These are phyloP conservation scores for Pleurotus tuber-regium DNA, from an alignment of 768 basidiomycete genomes.

Conservation along the genomic window DNA sequence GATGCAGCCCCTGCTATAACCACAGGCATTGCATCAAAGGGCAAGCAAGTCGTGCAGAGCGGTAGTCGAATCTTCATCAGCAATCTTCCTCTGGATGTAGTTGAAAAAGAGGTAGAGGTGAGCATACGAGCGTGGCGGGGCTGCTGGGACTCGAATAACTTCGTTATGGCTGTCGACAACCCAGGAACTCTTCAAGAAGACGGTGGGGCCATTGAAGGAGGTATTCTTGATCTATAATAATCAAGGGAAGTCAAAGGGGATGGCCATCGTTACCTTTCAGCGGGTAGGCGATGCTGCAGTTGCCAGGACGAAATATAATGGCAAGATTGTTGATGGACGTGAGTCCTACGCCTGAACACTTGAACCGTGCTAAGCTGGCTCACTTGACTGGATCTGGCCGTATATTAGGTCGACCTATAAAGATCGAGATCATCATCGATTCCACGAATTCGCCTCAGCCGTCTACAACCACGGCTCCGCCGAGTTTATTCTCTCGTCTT, in stretches of 20 bases:
- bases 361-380: constrained; percentile 1
- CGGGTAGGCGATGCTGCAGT: constrained; percentile 58
- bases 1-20: constrained; percentile 22
- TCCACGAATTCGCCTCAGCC: constrained; percentile 22
- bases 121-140: constrained; percentile 13
- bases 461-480: constrained; percentile 7
- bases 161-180: neutral
- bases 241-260: constrained; percentile 73
- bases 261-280: constrained; percentile 73
- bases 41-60: constrained; percentile 21
- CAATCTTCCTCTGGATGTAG: constrained; percentile 65
- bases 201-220: constrained; percentile 71
- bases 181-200: constrained; percentile 75
- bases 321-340: constrained; percentile 72
- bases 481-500: neutral
- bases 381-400: neutral
- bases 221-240: constrained; percentile 73
- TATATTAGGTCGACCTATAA: constrained; percentile 59
- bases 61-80: constrained; percentile 72
- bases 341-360: constrained; percentile 22
- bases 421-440: constrained; percentile 62
- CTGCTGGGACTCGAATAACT: neutral
- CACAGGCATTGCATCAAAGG: constrained; percentile 23
- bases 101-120: constrained; percentile 67
- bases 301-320: constrained; percentile 69